phyloP scores from a whole-genome alignment of 495 filamentous ascomycete species.

The Podospora appendiculata region DNA sequence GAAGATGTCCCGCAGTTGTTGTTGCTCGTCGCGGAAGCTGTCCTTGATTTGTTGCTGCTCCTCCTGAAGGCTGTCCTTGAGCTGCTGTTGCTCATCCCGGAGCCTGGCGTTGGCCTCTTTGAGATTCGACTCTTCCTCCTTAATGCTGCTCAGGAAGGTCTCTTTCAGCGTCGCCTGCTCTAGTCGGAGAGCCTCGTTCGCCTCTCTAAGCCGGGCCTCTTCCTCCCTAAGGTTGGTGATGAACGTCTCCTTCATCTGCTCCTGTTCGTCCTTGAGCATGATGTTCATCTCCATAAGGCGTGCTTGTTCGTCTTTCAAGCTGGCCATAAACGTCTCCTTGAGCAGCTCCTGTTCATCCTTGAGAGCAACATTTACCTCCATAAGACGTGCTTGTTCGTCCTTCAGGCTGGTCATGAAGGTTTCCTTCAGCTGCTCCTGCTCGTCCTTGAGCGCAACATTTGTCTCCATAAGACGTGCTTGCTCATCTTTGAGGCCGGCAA shows the following conservation, averaged over 20 bases:
- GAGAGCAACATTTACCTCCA: slow-evolving; percentile 35
- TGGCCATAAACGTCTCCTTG: slow-evolving; percentile 59
- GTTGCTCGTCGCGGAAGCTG: slow-evolving; percentile 56
- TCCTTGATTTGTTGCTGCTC: slow-evolving; percentile 38
- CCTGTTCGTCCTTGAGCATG: slow-evolving; percentile 18
- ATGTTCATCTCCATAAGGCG: slow-evolving; percentile 56
- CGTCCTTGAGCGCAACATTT: slow-evolving; percentile 17
- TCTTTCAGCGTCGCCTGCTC: slow-evolving; percentile 46
- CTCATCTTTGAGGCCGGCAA: slow-evolving; percentile 53
- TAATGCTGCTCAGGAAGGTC: slow-evolving; percentile 30
- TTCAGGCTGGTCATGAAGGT: slow-evolving; percentile 12
- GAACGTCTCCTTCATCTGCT: slow-evolving; percentile 60
- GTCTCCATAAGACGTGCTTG: slow-evolving; percentile 48
- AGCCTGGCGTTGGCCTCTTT: slow-evolving; percentile 2
- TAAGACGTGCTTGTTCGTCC: slow-evolving; percentile 20
- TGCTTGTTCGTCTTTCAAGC: slow-evolving; percentile 59
- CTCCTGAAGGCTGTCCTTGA: slow-evolving; percentile 16
- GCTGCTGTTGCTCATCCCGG: slow-evolving; percentile 12
- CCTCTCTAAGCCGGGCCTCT: slow-evolving; percentile 62
- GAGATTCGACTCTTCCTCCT: slow-evolving; percentile 14
- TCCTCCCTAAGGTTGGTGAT: slow-evolving; percentile 52
- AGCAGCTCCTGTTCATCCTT: slow-evolving; percentile 67
- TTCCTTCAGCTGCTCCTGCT: slow-evolving; percentile 18
- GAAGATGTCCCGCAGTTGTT: slow-evolving; percentile 41
- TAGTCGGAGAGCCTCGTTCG: slow-evolving; percentile 32